These are phyloP conservation scores for Lipomyces mesembrius DNA, from an alignment of 805 yeast species.

Conservation along the genomic window DNA sequence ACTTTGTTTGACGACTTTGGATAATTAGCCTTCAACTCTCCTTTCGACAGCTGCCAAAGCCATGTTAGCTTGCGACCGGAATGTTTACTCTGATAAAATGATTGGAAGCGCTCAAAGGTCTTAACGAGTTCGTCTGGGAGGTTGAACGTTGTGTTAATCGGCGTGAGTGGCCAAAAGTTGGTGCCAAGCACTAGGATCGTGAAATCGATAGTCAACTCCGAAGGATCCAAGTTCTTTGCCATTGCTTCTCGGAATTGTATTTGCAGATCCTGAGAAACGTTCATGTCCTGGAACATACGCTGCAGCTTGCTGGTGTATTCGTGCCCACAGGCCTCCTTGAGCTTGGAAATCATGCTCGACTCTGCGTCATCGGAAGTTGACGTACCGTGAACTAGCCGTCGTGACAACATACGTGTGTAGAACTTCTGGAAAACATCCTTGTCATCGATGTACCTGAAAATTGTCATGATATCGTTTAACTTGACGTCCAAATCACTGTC, in stretches of 20 bases:
- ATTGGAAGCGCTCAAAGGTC: constrained; percentile 69
- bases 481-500: constrained; percentile 68
- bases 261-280: constrained; percentile 78
- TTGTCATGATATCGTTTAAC: constrained; percentile 81
- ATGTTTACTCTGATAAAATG: constrained; percentile 74
- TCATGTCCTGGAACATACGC: constrained; percentile 94
- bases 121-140: constrained; percentile 70
- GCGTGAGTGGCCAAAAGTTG: constrained; percentile 83
- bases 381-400: constrained; percentile 83
- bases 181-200: constrained; percentile 82
- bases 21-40: constrained; percentile 85
- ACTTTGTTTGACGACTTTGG: constrained; percentile 78
- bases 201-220: constrained; percentile 52
- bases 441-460: constrained; percentile 87
- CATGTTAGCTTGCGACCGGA: constrained; percentile 88
- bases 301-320: constrained; percentile 94
- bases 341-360: constrained; percentile 78
- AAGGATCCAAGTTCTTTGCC: constrained; percentile 45
- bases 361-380: constrained; percentile 85
- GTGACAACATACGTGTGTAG: constrained; percentile 86
- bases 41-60: constrained; percentile 94
- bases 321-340: constrained; percentile 85
- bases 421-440: constrained; percentile 94
- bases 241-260: constrained; percentile 57
- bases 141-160: constrained; percentile 53